These are phyloP conservation scores for Penicillium sp. DNA, from an alignment of 2,329 filamentous ascomycete species.

Conservation along the genomic window DNA sequence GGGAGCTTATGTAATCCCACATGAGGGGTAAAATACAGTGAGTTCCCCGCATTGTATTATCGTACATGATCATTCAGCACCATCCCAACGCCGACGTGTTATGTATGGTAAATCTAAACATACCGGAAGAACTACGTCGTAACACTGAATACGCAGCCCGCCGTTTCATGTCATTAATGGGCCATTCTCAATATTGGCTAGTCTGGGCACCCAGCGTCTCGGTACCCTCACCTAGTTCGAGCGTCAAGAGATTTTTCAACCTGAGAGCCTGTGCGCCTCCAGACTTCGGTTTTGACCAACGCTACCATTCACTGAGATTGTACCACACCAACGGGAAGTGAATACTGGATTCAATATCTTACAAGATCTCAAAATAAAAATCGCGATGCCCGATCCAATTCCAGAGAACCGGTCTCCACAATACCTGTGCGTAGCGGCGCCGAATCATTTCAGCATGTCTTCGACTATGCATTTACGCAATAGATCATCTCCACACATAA, in stretches of 20 bases:
- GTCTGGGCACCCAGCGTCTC: not conserved
- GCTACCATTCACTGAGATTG: not conserved
- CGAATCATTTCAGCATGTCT: not conserved
- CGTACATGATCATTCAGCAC: not conserved
- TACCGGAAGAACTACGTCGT: not conserved
- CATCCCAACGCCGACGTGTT: not conserved
- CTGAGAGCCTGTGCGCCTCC: not conserved
- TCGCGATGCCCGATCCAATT: not conserved
- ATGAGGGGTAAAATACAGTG: not conserved
- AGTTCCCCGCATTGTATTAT: not conserved
- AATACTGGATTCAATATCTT: not conserved
- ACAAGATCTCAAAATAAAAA: not conserved
- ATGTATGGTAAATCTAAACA: not conserved
- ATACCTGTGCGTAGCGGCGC: not conserved
- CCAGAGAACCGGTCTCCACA: not conserved
- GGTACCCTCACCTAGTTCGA: not conserved
- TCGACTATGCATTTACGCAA: not conserved
- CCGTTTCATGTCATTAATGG: not conserved
- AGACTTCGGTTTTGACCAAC: not conserved
- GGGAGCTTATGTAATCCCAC: not conserved
- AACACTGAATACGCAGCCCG: not conserved
- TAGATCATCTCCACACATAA: not conserved
- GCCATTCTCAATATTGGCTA: not conserved
- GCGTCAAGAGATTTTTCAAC: not conserved
- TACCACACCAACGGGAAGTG: not conserved